Conservation (phyloP, 2,329 filamentous ascomycete genomes). For the Penicillium sp. region DNA sequence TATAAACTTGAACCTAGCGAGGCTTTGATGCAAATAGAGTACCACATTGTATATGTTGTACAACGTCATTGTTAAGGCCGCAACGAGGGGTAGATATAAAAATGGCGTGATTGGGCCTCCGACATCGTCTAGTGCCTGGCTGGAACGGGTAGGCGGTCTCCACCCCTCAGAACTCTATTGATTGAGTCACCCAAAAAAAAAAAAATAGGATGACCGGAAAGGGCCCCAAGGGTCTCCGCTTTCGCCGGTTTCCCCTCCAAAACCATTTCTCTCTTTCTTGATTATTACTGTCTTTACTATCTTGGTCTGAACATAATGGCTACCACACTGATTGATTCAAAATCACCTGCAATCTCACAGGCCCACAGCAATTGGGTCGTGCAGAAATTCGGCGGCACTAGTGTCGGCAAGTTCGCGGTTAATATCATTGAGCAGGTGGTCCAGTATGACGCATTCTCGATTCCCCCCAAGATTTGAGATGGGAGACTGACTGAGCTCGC, state of each 20-base stretch:
- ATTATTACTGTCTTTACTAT: conserved; percentile 22
- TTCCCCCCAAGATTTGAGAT: not conserved
- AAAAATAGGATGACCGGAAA: conserved; percentile 11
- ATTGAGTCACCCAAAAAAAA: conserved; percentile 10
- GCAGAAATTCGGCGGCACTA: conserved; percentile 94
- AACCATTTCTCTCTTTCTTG: conserved; percentile 12
- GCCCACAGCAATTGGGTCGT: conserved; percentile 67
- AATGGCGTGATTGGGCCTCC: conserved; percentile 24
- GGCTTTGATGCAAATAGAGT: too few species aligned
- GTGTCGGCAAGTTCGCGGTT: conserved; percentile 86
- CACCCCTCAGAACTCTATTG: conserved; percentile 8
- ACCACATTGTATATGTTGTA: too few species aligned
- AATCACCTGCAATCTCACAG: conserved; percentile 9
- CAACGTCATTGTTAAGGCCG: not conserved
- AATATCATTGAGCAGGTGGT: conserved; percentile 73
- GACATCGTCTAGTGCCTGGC: conserved; percentile 21
- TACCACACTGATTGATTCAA: conserved; percentile 7
- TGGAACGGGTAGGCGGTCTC: conserved; percentile 16
- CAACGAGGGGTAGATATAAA: not conserved
- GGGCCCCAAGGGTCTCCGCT: conserved; percentile 25
- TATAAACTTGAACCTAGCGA: too few species aligned
- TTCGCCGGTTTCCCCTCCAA: conserved; percentile 15
- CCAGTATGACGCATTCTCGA: conserved; percentile 43
- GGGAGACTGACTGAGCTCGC: not conserved
- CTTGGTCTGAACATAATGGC: conserved; percentile 1